Evolutionary conservation across 805 yeast species (phyloP).

Genomic region (Metschnikowia amazonensis): DNA sequence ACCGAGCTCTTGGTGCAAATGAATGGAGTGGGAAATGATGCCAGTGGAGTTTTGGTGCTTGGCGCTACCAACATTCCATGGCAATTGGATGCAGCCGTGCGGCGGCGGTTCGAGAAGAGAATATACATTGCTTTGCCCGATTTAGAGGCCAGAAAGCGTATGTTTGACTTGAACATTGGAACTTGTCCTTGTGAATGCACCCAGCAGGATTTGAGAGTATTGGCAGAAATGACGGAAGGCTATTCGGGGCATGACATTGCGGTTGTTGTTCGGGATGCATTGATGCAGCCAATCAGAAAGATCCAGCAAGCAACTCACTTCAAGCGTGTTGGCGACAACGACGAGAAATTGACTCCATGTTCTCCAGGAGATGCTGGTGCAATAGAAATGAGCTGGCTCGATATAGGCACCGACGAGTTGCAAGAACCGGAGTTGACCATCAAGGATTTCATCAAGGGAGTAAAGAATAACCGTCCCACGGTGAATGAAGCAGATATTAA

Average conservation of each 20-base stretch:
- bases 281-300: conserved; percentile 96
- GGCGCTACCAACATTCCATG: conserved; percentile 99
- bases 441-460: conserved; percentile 90
- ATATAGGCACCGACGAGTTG: conserved; percentile 81
- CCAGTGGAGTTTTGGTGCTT: conserved; percentile 85
- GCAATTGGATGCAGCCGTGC: conserved; percentile 96
- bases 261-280: conserved; percentile 93
- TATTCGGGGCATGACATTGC: conserved; percentile 97
- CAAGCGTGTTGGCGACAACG: conserved; percentile 50
- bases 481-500: conserved; percentile 81
- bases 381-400: conserved; percentile 89
- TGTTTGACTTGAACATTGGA: conserved; percentile 94
- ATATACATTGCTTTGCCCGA: conserved; percentile 95
- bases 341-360: conserved; percentile 74
- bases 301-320: conserved; percentile 96
- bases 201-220: conserved; percentile 65
- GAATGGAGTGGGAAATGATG: conserved; percentile 98
- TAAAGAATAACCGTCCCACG: conserved; percentile 89
- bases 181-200: conserved; percentile 78
- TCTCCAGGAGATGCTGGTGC: conserved; percentile 95
- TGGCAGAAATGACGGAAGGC: conserved; percentile 94
- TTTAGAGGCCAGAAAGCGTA: conserved; percentile 81
- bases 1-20: conserved; percentile 94
- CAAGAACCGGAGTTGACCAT: conserved; percentile 86
- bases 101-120: conserved; percentile 94